Percentiles rank a stretch among this genome's conserved stretches.
Evolutionary conservation across 495 filamentous ascomycete species (phyloP).

Genomic region (Trichocladium uniseriatum): DNA sequence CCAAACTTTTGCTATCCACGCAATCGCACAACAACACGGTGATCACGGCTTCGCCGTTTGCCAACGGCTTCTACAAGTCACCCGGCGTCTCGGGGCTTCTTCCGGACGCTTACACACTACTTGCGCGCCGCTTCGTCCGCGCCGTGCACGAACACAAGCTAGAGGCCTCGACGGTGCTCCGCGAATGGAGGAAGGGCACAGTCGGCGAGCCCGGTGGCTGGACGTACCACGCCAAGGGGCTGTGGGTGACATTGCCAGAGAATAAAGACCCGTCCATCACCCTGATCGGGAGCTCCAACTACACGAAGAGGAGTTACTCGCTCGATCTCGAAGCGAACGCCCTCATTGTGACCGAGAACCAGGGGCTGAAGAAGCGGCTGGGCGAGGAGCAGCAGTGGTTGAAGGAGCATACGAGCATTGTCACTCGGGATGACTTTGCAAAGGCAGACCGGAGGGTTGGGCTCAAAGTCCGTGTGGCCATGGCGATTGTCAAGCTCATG

Average conservation of each 20-base stretch:
- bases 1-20: slow-evolving; percentile 65
- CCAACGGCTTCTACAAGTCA: slow-evolving; percentile 93
- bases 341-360: slow-evolving; percentile 72
- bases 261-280: slow-evolving; percentile 59
- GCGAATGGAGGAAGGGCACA: slow-evolving; percentile 81
- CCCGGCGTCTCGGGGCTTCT: slow-evolving; percentile 81
- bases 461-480: slow-evolving; percentile 74
- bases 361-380: slow-evolving; percentile 59
- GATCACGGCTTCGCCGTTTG: slow-evolving; percentile 85
- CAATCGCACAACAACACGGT: slow-evolving; percentile 61
- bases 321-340: slow-evolving; percentile 85
- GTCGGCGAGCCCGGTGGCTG: slow-evolving; percentile 74
- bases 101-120: slow-evolving; percentile 81
- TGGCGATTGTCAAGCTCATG: slow-evolving; percentile 76
- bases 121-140: slow-evolving; percentile 72
- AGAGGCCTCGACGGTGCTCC: slow-evolving; percentile 55
- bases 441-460: slow-evolving; percentile 73
- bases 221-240: slow-evolving; percentile 97
- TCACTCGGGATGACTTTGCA: slow-evolving; percentile 67
- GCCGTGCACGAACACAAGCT: slow-evolving; percentile 52
- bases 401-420: slow-evolving; percentile 54
- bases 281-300: slow-evolving; percentile 86
- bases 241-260: slow-evolving; percentile 75
- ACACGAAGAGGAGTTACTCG: slow-evolving; percentile 85
- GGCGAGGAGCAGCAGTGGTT: slow-evolving; percentile 72